A percentile compares a stretch with the other conserved stretches of the same genome.
phyloP scores from a whole-genome alignment of 2,329 filamentous ascomycete species.

The Chaetomiaceae sp. region DNA sequence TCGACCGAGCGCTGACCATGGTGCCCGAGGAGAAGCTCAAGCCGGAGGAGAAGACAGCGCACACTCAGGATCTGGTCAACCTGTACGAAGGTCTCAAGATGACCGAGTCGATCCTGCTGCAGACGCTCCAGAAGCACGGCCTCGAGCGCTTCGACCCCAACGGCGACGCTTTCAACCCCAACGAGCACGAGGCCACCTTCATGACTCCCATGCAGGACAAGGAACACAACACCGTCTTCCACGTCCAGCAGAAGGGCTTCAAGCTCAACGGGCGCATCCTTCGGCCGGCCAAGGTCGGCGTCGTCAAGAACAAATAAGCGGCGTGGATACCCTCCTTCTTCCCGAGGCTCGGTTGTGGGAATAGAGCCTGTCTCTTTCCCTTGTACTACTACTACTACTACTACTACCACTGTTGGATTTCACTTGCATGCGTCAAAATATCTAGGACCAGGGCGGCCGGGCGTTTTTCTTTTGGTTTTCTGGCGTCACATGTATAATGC shows the following conservation, averaged over 20 bases:
- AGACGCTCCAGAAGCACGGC: slow-evolving; percentile 88
- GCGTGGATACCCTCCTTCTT: background rate
- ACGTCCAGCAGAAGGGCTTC: slow-evolving; percentile 94
- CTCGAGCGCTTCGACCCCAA: slow-evolving; percentile 82
- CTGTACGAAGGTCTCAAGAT: slow-evolving; percentile 90
- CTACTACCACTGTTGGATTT: slow-evolving; percentile 3
- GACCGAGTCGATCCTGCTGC: slow-evolving; percentile 85
- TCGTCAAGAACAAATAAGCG: slow-evolving; percentile 39
- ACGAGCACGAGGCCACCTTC: slow-evolving; percentile 94
- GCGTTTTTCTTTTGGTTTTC: slow-evolving; percentile 18
- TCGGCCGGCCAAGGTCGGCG: slow-evolving; percentile 90
- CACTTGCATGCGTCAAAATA: slow-evolving; percentile 2
- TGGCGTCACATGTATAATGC: slow-evolving; percentile 25
- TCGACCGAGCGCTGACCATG: slow-evolving; percentile 82
- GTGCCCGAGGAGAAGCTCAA: slow-evolving; percentile 72
- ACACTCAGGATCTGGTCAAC: slow-evolving; percentile 67
- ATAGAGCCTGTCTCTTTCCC: background rate
- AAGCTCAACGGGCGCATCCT: slow-evolving; percentile 85
- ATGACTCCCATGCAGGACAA: slow-evolving; percentile 83
- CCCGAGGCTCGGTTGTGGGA: background rate
- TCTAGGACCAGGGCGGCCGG: slow-evolving; percentile 7
- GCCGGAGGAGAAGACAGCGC: slow-evolving; percentile 44
- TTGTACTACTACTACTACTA: slow-evolving; percentile 16
- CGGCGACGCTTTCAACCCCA: slow-evolving; percentile 89
- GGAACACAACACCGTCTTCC: slow-evolving; percentile 86